Evolutionary conservation across 441 rosid genomes (phyloP).

Genomic region (Gossypium schwendimanii): DNA sequence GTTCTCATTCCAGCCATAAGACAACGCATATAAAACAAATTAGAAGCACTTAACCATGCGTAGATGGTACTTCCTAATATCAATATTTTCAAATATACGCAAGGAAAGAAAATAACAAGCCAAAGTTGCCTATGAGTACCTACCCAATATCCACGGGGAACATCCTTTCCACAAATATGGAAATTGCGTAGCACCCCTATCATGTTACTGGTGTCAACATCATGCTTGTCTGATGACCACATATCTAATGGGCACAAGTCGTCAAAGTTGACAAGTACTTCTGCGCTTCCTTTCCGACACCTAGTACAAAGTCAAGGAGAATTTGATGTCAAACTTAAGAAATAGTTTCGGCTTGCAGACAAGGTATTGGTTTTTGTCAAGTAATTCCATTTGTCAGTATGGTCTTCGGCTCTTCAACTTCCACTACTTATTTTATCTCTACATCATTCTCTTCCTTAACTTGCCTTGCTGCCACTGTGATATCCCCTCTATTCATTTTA

Average conservation of each 20-base stretch:
- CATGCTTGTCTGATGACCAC: slow-evolving; percentile 29
- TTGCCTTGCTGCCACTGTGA: slow-evolving; percentile 6
- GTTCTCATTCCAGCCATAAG: neutral
- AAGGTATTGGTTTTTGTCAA: slow-evolving; percentile 42
- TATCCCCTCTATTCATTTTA: neutral
- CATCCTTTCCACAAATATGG: slow-evolving; percentile 85
- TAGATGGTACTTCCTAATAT: neutral
- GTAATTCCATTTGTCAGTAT: neutral
- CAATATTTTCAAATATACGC: neutral
- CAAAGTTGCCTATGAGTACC: slow-evolving; percentile 15
- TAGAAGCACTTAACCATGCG: neutral
- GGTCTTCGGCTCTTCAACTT: slow-evolving; percentile 7
- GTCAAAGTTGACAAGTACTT: slow-evolving; percentile 76
- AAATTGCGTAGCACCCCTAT: slow-evolving; percentile 37
- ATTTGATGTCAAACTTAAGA: slow-evolving; percentile 59
- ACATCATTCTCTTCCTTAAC: slow-evolving; percentile 8
- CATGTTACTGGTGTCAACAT: slow-evolving; percentile 22
- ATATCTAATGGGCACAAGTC: slow-evolving; percentile 54
- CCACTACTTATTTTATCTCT: slow-evolving; percentile 5
- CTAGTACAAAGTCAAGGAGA: slow-evolving; percentile 44
- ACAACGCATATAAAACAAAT: neutral
- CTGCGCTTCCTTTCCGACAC: slow-evolving; percentile 93
- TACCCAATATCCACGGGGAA: slow-evolving; percentile 97
- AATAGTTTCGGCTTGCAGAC: slow-evolving; percentile 46
- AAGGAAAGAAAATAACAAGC: neutral